A percentile compares a stretch with the other conserved stretches of the same genome.
phyloP scores from a whole-genome alignment of 768 basidiomycete species.

The Epithele typhae region DNA sequence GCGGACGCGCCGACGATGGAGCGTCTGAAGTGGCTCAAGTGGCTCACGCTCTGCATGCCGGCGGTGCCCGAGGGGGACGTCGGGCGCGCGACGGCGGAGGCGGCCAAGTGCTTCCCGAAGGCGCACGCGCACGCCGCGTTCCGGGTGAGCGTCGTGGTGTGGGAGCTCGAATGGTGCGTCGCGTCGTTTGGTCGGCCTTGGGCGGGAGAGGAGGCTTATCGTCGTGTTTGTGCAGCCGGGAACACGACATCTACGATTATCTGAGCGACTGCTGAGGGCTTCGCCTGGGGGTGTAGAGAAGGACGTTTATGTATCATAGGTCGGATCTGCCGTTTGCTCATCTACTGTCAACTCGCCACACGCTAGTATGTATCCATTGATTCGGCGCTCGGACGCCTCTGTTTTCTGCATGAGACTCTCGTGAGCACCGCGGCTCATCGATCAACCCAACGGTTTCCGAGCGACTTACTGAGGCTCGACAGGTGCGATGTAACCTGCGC shows the following conservation, averaged over 20 bases:
- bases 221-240: no score
- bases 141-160: neutral
- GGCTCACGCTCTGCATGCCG: neutral
- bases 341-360: no score
- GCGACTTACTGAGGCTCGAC: no score
- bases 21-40: neutral
- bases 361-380: no score
- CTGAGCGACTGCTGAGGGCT: neutral
- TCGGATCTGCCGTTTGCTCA: no score
- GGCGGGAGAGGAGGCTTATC: neutral
- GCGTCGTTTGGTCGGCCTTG: neutral
- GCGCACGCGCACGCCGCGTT: neutral
- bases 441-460: no score
- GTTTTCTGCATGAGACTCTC: no score
- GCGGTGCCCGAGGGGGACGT: neutral
- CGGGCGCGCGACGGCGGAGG: neutral
- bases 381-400: no score
- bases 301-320: no score
- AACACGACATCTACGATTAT: neutral
- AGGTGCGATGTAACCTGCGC: no score
- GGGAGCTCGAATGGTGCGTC: conserved; percentile 1
- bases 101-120: neutral
- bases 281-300: no score
- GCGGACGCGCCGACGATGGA: neutral
- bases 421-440: no score